Base-by-base conservation (phyloP, 2,329 filamentous ascomycete genomes). In the Penicillium digitatum region DNA sequence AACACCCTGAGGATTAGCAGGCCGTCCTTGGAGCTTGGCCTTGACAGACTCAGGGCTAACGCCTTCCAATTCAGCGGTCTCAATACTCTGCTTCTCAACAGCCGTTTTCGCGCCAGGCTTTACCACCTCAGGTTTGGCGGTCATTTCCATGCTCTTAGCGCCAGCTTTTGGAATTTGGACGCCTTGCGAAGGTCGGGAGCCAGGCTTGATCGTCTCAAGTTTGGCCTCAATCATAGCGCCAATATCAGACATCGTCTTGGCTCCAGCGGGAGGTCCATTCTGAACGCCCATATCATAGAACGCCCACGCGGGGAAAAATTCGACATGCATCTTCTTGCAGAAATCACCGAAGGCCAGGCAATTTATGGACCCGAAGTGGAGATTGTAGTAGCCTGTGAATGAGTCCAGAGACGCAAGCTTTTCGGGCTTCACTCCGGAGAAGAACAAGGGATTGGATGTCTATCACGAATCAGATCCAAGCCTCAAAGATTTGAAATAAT, bases 351-450 rank as follows among this genome's bases (percentile, higher is more conserved):
- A 89, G 29, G 89, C 89, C 49, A 91, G 77, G 73, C 94, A 99
- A 75, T 99, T 90, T 61, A 99, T 76, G 55, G 82, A 84, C 29
- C 82, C 93, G 69, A 99, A 96, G 65, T 89, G 86, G 73, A 96
- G 93, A 74, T 93, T 85, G 75, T 97, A 97, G 72, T 86, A 94
- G 52, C 86, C 81, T 31, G 86, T 85, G 68, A 96, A 96, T 5
- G 82, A 82, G 67, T 87, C 86, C 39, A 84, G 70, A 0, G 79
- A 74, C 37, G 81, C 75, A 16, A 76, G 67, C 59, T 76, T 82
- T 63, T 72, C 78, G 65, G 76, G 78, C 65, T 76, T 78, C 10
- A 77, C 74, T 22, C 80, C 73, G 46, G 79, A 74, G 48, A 78
- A 73, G 57, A 79, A 74, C 47, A 87, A 76, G 16, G 88, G 87